Evolutionary conservation across 805 yeast species (phyloP).

Genomic region (Pichia californica): DNA sequence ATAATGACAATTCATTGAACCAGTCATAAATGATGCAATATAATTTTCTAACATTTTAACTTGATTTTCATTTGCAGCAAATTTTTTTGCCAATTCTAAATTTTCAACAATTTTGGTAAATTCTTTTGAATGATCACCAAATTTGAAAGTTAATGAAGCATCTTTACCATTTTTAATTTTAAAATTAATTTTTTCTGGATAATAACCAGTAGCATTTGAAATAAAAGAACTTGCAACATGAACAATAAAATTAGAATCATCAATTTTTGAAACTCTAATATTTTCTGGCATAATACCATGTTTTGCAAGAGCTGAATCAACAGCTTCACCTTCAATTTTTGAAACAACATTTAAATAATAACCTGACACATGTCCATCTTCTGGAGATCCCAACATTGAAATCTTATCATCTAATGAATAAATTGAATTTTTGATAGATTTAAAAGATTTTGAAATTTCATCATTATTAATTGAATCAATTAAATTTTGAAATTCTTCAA

Average conservation of each 20-base stretch:
- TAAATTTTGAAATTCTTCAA: constrained; percentile 42
- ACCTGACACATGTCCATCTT: constrained; percentile 65
- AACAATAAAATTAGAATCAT: constrained; percentile 45
- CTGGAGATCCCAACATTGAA: constrained; percentile 70
- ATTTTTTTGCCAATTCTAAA: constrained; percentile 49
- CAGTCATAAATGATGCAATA: constrained; percentile 65
- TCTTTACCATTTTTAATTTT: constrained; percentile 33
- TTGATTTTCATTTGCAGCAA: constrained; percentile 72
- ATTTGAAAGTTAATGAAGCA: constrained; percentile 45
- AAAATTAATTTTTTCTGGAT: constrained; percentile 42
- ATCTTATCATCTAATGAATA: constrained; percentile 44
- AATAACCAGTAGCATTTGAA: constrained; percentile 48
- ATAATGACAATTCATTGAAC: constrained; percentile 80
- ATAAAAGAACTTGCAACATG: constrained; percentile 60
- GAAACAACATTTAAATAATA: constrained; percentile 59
- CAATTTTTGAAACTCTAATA: constrained; percentile 60
- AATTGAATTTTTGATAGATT: constrained; percentile 40
- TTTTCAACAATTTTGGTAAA: constrained; percentile 52
- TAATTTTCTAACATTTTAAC: constrained; percentile 58
- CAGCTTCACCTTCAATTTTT: constrained; percentile 55
- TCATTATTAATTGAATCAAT: constrained; percentile 36
- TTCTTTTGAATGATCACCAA: constrained; percentile 74
- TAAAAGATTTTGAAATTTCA: constrained; percentile 30
- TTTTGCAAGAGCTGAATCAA: constrained; percentile 60
- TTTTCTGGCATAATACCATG: constrained; percentile 70